Base-by-base conservation (phyloP, 1,284 basidiomycete genomes). In the Cutaneotrichosporon cutaneum region DNA sequence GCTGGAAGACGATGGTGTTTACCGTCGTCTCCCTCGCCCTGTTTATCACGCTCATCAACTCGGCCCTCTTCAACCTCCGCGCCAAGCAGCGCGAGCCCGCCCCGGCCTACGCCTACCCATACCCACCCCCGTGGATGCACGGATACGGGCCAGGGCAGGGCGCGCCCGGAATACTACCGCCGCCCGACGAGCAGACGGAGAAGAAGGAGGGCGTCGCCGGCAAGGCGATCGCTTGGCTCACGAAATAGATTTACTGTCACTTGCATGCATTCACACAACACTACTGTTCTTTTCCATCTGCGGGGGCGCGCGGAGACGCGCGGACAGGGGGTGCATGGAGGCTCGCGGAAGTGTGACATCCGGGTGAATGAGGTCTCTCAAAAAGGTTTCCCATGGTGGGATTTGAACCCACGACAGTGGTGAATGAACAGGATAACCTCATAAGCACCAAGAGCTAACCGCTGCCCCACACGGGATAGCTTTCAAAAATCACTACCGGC, bases 1-100 rank as follows among this genome's bases (percentile, higher is more conserved):
- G 89, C 77, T 97, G 93, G 92, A 96, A 95, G 82, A 94, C 92
- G 18, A 83, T 98, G 81, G 92, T 90, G 67, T 93, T 93, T 80
- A 87, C 88, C 14, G 77, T 93, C 71, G 86, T 87, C 64, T 91
- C 90, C 33, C 80, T 93, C 56, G 83, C 87, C 18, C 91, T 92
- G 78, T 74, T 92, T 65, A 90, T 90, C 30, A 81, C 90, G 42
- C 88, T 94, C 78, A 86, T 92, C 77, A 94, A 94, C 80, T 83
- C 89, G 8, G 82, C 92, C 42, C 82, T 92, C 56, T 90, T 77
- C 68, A 78, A 75, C 63, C 69, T 79, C 10, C 70, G 77, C 8
- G 69, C 75, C 44, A 71, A 72, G 59, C 70, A 72, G 35, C 86
- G n/a, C 62, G 1, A 47, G 60, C 13, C 62, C 56, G 10, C 59